Conservation (phyloP, 257 asterid species). For the Coffea eugenioides region DNA sequence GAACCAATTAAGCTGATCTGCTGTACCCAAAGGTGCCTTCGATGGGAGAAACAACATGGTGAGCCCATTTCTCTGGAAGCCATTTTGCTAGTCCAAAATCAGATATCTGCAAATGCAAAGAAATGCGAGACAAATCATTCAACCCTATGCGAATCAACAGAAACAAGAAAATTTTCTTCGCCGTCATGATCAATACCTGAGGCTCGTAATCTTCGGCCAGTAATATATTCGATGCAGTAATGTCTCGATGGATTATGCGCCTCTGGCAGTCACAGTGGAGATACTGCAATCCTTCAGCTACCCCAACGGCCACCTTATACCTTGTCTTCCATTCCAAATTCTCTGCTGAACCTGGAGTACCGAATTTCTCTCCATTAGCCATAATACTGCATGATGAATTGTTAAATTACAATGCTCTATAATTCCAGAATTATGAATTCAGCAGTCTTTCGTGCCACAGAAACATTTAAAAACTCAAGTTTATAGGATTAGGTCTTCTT, state of each 20-base stretch:
- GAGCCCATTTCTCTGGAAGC: constrained; percentile 91
- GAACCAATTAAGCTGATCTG: not conserved
- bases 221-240: constrained; percentile 88
- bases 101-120: constrained; percentile 63
- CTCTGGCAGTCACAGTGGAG: constrained; percentile 79
- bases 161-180: not conserved
- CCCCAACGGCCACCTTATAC: constrained; percentile 67
- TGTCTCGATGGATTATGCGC: constrained; percentile 90
- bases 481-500: not conserved
- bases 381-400: constrained; percentile 3
- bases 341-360: constrained; percentile 51
- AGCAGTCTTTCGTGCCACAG: not conserved
- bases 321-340: constrained; percentile 64
- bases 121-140: not conserved
- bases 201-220: constrained; percentile 75
- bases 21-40: constrained; percentile 97
- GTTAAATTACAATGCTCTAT: not conserved
- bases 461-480: not conserved
- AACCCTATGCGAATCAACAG: not conserved
- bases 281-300: constrained; percentile 85
- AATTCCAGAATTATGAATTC: not conserved
- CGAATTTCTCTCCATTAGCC: constrained; percentile 24
- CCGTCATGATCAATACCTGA: constrained; percentile 46
- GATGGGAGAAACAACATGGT: constrained; percentile 90
- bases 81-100: constrained; percentile 95